A percentile compares a stretch with the other conserved stretches of the same genome.
Evolutionary conservation across 2,329 filamentous ascomycete genomes (phyloP).

Genomic region (Neofusicoccum sp.): DNA sequence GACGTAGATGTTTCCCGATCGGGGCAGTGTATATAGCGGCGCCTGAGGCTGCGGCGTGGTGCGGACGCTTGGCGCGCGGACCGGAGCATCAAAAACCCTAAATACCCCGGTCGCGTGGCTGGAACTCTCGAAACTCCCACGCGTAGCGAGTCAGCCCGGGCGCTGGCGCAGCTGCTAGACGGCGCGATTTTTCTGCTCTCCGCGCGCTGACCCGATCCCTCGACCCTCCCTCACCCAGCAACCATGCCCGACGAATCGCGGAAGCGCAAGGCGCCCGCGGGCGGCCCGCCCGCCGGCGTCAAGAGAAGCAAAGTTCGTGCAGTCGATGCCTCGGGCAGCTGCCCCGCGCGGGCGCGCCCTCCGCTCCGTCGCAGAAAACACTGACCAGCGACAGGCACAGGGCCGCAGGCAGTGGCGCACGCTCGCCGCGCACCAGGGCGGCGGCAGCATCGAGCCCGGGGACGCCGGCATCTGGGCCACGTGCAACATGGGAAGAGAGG

Average conservation of each 20-base stretch:
- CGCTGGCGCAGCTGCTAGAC: background rate
- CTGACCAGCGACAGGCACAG: background rate
- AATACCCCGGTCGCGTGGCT: background rate
- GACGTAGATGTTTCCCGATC: background rate
- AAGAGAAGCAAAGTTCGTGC: conserved; percentile 20
- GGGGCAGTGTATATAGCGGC: background rate
- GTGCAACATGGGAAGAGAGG: conserved; percentile 69
- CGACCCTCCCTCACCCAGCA: background rate
- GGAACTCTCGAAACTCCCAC: background rate
- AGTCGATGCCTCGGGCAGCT: background rate
- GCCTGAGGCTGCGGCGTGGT: background rate
- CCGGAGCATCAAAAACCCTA: conserved; percentile 16
- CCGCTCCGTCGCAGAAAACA: background rate
- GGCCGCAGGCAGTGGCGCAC: conserved; percentile 16
- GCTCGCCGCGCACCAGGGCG: background rate
- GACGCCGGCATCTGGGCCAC: conserved; percentile 77
- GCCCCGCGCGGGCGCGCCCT: background rate
- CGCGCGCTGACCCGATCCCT: background rate
- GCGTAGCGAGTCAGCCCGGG: background rate
- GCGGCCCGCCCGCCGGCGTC: background rate
- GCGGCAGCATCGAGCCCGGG: conserved; percentile 57
- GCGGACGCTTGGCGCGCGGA: conserved; percentile 3
- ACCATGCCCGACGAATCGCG: conserved; percentile 19
- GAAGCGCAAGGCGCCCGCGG: conserved; percentile 20
- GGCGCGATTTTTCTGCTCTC: background rate